Conservation (phyloP, 1,284 basidiomycete genomes). For the Ceratobasidium sp. region DNA sequence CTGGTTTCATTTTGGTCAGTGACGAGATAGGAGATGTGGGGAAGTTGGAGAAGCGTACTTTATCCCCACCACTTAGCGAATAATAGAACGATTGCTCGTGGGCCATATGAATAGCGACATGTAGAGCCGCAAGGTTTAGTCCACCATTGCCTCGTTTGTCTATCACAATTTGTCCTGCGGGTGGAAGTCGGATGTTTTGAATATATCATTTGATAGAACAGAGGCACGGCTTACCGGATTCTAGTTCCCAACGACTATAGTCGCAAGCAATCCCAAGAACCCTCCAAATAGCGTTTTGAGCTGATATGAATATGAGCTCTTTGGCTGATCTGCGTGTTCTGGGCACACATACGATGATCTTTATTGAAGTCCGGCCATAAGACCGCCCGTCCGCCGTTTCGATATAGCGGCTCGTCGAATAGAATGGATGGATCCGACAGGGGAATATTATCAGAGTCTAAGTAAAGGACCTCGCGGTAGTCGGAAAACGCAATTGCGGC, state of each 20-base stretch:
- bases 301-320: conserved; percentile 45
- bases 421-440: conserved; percentile 56
- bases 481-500: conserved; percentile 57
- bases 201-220: neutral
- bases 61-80: conserved; percentile 58
- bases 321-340: conserved; percentile 27
- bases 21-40: neutral
- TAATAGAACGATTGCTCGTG: conserved; percentile 58
- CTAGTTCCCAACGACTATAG: conserved; percentile 57
- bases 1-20: conserved; percentile 53
- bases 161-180: conserved; percentile 56
- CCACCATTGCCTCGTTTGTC: conserved; percentile 59
- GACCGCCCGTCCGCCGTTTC: conserved; percentile 54
- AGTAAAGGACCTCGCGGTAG: conserved; percentile 58
- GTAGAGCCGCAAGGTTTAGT: conserved; percentile 59
- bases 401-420: conserved; percentile 55
- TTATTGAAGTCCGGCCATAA: conserved; percentile 62
- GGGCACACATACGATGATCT: conserved; percentile 57
- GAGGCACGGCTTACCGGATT: conserved; percentile 52
- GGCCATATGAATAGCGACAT: conserved; percentile 58
- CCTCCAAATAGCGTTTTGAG: conserved; percentile 61
- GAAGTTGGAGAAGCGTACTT: conserved; percentile 48
- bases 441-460: conserved; percentile 58
- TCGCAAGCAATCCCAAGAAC: conserved; percentile 57
- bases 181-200: neutral